phyloP scores from a whole-genome alignment of 2,329 filamentous ascomycete species.

The Trichoderma pleuroti region DNA sequence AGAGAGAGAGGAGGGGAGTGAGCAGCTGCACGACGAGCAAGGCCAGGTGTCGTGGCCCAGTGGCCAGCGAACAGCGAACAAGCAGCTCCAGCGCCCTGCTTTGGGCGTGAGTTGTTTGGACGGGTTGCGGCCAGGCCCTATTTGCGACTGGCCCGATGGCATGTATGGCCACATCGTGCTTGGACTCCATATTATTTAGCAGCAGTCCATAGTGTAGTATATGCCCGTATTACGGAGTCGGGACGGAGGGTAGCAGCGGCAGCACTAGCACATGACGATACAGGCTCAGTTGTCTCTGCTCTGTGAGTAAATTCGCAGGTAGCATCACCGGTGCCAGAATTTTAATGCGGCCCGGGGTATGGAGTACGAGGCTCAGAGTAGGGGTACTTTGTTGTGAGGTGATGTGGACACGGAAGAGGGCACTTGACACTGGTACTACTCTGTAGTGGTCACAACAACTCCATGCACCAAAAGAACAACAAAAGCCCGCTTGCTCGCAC shows the following conservation, averaged over 20 bases:
- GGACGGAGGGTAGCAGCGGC: neutral
- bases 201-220: neutral
- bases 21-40: slow-evolving; percentile 9
- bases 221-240: neutral
- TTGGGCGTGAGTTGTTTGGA: slow-evolving; percentile 4
- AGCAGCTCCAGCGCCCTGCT: slow-evolving; percentile 11
- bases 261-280: neutral
- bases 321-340: neutral
- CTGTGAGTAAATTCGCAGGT: neutral
- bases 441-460: neutral
- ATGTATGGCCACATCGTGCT: neutral
- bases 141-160: neutral
- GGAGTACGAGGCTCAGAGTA: neutral
- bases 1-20: slow-evolving; percentile 8
- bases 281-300: neutral
- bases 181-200: neutral
- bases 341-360: slow-evolving; percentile 3
- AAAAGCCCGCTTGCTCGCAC: neutral
- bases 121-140: neutral
- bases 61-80: slow-evolving; percentile 6
- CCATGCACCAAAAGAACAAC: neutral
- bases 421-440: neutral
- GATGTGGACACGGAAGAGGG: neutral
- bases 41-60: slow-evolving; percentile 15
- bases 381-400: neutral